These are phyloP conservation scores for Gloeopeniophorella convolvens DNA, from an alignment of 768 basidiomycete genomes.

Conservation along the genomic window DNA sequence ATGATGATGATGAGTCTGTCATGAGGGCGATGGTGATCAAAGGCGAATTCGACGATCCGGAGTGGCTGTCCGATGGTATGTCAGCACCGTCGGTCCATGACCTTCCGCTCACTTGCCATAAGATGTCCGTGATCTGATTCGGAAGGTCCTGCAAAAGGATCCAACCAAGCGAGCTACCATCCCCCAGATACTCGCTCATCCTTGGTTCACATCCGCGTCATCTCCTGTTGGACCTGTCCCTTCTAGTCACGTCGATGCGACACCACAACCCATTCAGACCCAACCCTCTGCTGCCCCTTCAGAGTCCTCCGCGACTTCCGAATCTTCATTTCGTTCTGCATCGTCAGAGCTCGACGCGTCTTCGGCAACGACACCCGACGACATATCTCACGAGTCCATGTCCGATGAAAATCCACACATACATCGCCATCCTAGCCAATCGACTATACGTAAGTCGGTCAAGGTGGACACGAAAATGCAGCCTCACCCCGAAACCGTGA, in stretches of 20 bases:
- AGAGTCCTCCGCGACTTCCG: constrained; percentile 43
- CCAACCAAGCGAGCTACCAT: constrained; percentile 71
- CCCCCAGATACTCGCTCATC: constrained; percentile 75
- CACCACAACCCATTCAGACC: constrained; percentile 24
- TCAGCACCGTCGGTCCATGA: neutral
- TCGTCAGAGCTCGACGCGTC: constrained; percentile 32
- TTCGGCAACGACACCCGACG: constrained; percentile 52
- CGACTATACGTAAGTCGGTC: constrained; percentile 46
- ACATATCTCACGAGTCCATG: constrained; percentile 24
- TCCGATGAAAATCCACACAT: constrained; percentile 28
- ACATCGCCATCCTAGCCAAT: constrained; percentile 49
- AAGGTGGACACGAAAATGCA: constrained; percentile 27
- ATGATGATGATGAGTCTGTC: constrained; percentile 38
- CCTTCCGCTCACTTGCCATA: constrained; percentile 14
- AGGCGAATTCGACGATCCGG: constrained; percentile 86
- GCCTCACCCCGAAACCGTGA: constrained; percentile 41
- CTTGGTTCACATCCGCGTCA: constrained; percentile 62
- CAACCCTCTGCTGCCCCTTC: constrained; percentile 28
- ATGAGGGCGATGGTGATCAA: constrained; percentile 73
- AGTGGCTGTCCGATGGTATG: constrained; percentile 84
- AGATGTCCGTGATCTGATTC: constrained; percentile 86
- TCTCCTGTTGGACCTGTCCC: constrained; percentile 25
- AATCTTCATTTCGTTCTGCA: constrained; percentile 31
- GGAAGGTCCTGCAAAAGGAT: constrained; percentile 70
- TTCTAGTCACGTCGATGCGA: constrained; percentile 23